Evolutionary conservation across 768 basidiomycete genomes (phyloP), one percentile per base, ranked within the genome.

Genomic region (Leccinum ochraceum): DNA sequence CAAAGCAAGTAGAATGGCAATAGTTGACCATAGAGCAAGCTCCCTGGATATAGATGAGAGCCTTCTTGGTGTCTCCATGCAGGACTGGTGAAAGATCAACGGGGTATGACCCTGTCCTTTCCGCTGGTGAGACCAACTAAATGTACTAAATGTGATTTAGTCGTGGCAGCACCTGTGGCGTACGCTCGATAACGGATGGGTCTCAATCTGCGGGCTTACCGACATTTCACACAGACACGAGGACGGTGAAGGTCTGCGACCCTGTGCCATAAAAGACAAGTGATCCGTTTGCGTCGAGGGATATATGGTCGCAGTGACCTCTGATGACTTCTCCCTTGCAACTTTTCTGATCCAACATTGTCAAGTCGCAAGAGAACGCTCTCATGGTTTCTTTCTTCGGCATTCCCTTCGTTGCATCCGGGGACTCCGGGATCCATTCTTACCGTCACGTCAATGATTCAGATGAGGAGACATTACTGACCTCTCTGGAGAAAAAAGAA

Each of bases 21-120:
- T 44, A 9, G 53, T 34, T 4, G 68, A 70, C 68, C 69, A 69
- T 50, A 69, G 61, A 51, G 53, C 57, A n/a, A 70, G 66, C 54
- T 70, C 69, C 60, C 60, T 50, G 20, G 64, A 51, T 11, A 30
- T 14, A 13, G 58, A 49, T 22, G 56, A 3, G 10, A n/a, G 16
- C 16, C 56, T 60, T 60, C 58, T 60, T 53, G n/a, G 48, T 57
- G 46, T 56, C 22, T 61, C 22, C 68, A 69, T 69, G 58, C 20
- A n/a, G 46, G 17, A 42, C 39, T 17, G 17, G 17, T 42, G 56
- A 53, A 30, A 48, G 24, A 28, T 57, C 13, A 2, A 6, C 4
- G 37, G 14, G 34, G 56, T 44, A 20, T 44, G 13, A 34, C 10
- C 7, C 56, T 4, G 20, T 28, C 50, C 22, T 44, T 4, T 42